Evolutionary conservation across 805 yeast genomes (phyloP), one percentile per base, ranked within the genome.

Genomic region (Metschnikowia arizonensis): DNA sequence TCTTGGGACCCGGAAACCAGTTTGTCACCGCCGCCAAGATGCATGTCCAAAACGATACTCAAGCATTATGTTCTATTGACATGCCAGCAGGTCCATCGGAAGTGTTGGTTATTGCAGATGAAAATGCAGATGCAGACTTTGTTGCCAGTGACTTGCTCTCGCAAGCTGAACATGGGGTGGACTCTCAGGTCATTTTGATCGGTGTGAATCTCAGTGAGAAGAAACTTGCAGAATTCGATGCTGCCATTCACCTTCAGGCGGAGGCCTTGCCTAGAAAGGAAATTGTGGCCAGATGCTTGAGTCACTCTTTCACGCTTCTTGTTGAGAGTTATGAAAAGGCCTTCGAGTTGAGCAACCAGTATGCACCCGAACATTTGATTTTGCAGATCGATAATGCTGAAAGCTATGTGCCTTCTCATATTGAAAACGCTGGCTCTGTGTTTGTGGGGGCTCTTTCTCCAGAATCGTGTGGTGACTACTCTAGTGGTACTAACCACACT

Each of bases 31-130:
- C 99, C 34, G 99, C 99, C 34, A 93, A 93, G 75, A 93, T 93
- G 99, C 73, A 85, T 62, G 93, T 95, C 42, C 93, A 91, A 58
- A 95, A 93, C 60, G 99, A 93, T 62, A 86, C 97, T 1, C 84
- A 83, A 51, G 98, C 99, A 6, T 72, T 90, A 60, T 93, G 97
- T 62, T 86, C 96, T 14, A 93, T 93, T 56, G 99, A 93, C 66
- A 91, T 93, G 98, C 99, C 99, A 40, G 99, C 99, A 21, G 99
- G 99, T 8, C 99, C 99, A 24, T 86, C 96, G 42, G 99, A 93
- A 69, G 99, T 93, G 19, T 74, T 93, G 48, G 99, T 91, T n/a
- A 74, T 93, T 56, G 96, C 96, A 39, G 99, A 93, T 64, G 78
- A 74, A 48, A 61, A 77, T 37, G 88, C 97, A 10, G 96, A 89